phyloP scores from a whole-genome alignment of 192 early-diverging fungal species.

The Chytriomyces hyalinus region DNA sequence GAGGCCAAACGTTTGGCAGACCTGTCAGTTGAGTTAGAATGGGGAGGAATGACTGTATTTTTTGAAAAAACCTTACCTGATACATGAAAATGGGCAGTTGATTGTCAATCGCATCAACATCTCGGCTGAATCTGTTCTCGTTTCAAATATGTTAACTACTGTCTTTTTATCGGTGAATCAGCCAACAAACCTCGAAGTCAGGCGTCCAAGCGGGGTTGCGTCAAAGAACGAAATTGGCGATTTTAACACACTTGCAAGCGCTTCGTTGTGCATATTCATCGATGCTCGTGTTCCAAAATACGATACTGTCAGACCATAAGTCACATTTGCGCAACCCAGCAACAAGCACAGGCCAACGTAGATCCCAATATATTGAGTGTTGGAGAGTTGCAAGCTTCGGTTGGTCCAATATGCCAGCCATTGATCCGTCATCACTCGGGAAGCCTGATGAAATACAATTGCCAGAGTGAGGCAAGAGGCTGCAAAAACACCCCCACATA shows the following conservation, averaged over 20 bases:
- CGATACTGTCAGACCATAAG: constrained; percentile 42
- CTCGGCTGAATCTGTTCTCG: neutral
- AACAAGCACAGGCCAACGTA: constrained; percentile 27
- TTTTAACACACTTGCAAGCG: constrained; percentile 24
- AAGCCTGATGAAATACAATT: constrained; percentile 52
- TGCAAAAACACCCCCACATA: constrained; percentile 8
- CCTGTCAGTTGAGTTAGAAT: neutral
- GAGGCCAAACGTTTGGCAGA: neutral
- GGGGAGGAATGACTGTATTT: too few species aligned
- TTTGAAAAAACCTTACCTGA: neutral
- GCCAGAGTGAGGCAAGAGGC: constrained; percentile 37
- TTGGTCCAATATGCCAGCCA: constrained; percentile 65
- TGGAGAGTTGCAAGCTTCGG: constrained; percentile 11
- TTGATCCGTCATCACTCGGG: constrained; percentile 57
- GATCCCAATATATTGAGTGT: constrained; percentile 28
- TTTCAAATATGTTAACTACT: neutral
- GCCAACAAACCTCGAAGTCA: constrained; percentile 16
- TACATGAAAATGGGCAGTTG: constrained; percentile 6
- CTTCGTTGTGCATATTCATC: constrained; percentile 27
- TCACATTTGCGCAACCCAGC: constrained; percentile 38
- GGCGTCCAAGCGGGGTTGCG: constrained; percentile 45
- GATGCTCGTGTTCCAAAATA: constrained; percentile 43
- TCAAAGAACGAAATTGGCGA: constrained; percentile 45
- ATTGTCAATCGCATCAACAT: constrained; percentile 19
- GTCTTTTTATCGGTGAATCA: neutral